Evolutionary conservation across 1,284 basidiomycete genomes (phyloP).

Genomic region (Coniophora puteana): DNA sequence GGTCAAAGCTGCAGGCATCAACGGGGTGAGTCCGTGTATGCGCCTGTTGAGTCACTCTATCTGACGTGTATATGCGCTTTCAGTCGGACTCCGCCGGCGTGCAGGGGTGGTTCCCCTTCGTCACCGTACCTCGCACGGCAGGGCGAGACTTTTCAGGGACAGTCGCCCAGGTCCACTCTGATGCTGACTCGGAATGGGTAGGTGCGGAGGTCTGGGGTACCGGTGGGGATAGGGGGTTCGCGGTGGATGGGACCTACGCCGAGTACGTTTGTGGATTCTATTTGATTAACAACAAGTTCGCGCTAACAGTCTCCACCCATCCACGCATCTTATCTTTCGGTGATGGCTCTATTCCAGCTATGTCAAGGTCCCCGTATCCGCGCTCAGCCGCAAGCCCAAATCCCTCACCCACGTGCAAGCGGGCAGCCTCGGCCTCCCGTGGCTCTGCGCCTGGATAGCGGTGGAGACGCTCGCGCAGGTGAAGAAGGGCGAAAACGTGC

Average conservation of each 20-base stretch:
- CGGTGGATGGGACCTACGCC: slow-evolving; percentile 29
- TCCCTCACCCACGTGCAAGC: slow-evolving; percentile 21
- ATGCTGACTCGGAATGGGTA: slow-evolving; percentile 21
- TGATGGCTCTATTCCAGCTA: slow-evolving; percentile 13
- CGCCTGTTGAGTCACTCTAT: neutral
- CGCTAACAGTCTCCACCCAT: no score
- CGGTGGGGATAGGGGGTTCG: slow-evolving; percentile 28
- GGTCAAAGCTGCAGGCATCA: slow-evolving; percentile 29
- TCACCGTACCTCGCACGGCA: slow-evolving; percentile 26
- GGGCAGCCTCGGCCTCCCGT: slow-evolving; percentile 30
- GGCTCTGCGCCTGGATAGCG: slow-evolving; percentile 35
- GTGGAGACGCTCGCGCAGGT: slow-evolving; percentile 29
- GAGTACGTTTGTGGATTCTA: slow-evolving; percentile 29
- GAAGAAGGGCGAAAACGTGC: slow-evolving; percentile 29
- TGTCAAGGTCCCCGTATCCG: slow-evolving; percentile 24
- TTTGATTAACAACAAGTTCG: no score
- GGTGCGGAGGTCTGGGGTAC: slow-evolving; percentile 31
- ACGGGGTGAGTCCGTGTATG: slow-evolving; percentile 22
- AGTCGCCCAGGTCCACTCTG: slow-evolving; percentile 26
- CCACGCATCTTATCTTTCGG: no score
- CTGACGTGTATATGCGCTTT: neutral
- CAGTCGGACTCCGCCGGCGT: slow-evolving; percentile 28
- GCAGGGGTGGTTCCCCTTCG: slow-evolving; percentile 25
- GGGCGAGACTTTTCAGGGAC: slow-evolving; percentile 31
- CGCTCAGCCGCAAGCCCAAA: slow-evolving; percentile 26